Evolutionary conservation across 75 land plant genomes (phyloP), one percentile per base, ranked within the genome.

Genomic region (Larix kaempferi): DNA sequence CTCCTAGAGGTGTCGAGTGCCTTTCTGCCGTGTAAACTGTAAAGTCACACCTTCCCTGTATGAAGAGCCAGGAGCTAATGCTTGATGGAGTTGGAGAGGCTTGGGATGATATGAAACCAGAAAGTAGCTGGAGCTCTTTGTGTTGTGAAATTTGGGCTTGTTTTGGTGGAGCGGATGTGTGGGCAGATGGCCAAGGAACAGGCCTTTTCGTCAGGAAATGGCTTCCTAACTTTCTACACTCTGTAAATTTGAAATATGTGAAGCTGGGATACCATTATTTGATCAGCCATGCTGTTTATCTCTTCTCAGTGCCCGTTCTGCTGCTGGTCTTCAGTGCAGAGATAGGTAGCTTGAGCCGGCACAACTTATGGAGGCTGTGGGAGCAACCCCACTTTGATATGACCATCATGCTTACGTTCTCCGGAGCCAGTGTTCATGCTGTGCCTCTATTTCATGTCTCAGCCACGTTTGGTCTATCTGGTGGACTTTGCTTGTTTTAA

Each of bases 401-500:
- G n/a, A n/a, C n/a, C n/a, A n/a, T n/a, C n/a, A n/a, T n/a, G n/a
- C n/a, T n/a, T n/a, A n/a, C n/a, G n/a, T n/a, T n/a, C 41, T 71
- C 83, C 29, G 84, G 83, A 22, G 74, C 81, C 80, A 44, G 80
- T 76, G 7, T 79, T 81, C 5, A 59, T 79, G 12, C 26, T 80
- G 5, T 84, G 78, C 21, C 49, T 88, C 59, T 84, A 84, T 75
- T 80, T 92, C 59, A 75, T 86, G 69, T 77, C 67, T 6, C 80
- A 82, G 6, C 89, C 93, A 21, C 65, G 86, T 8, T 73, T 88
- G 2, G 84, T 80, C n/a, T 92, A 92, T 81, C 83, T 92, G n/a
- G 78, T 92, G 81, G 94, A 92, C 59, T 89, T 87, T 55, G 88
- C 94, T 37, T 92, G 91, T 59, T 89, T 65, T 71, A 79, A 73